A percentile compares a stretch with the other conserved stretches of the same genome.
These are phyloP conservation scores for Solanum piurae DNA, from an alignment of 257 asterid genomes.

Conservation along the genomic window DNA sequence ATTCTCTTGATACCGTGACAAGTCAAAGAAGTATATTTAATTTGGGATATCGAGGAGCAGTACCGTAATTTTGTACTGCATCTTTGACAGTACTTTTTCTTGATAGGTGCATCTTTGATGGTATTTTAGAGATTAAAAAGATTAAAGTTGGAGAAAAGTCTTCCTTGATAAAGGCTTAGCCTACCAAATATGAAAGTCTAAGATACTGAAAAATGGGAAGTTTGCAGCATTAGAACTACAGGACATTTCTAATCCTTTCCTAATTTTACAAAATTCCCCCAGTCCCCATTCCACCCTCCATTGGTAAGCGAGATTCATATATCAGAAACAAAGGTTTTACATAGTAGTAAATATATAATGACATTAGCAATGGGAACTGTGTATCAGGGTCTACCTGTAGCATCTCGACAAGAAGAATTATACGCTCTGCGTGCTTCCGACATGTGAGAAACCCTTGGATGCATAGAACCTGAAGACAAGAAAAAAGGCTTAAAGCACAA, in stretches of 20 bases:
- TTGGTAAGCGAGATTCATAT: background rate
- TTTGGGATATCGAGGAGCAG: background rate
- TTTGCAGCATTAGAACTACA: background rate
- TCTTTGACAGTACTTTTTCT: background rate
- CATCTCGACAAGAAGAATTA: slow-evolving; percentile 97
- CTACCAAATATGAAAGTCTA: background rate
- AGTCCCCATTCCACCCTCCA: background rate
- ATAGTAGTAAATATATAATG: background rate
- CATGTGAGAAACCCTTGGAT: slow-evolving; percentile 95
- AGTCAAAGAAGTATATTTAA: background rate
- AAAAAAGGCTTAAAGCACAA: background rate
- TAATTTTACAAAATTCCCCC: background rate
- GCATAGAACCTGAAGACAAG: slow-evolving; percentile 47
- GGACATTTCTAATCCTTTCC: background rate
- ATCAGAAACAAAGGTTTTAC: background rate
- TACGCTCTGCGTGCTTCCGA: slow-evolving; percentile 95
- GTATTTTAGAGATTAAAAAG: background rate
- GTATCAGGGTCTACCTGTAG: slow-evolving; percentile 44
- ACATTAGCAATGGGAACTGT: background rate
- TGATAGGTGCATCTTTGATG: background rate
- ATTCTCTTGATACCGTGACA: background rate
- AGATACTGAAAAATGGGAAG: background rate
- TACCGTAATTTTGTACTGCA: background rate
- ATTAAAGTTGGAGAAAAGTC: background rate
- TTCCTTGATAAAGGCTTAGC: background rate